Conservation (phyloP, 805 yeast genomes). For the Candida easanensis region DNA sequence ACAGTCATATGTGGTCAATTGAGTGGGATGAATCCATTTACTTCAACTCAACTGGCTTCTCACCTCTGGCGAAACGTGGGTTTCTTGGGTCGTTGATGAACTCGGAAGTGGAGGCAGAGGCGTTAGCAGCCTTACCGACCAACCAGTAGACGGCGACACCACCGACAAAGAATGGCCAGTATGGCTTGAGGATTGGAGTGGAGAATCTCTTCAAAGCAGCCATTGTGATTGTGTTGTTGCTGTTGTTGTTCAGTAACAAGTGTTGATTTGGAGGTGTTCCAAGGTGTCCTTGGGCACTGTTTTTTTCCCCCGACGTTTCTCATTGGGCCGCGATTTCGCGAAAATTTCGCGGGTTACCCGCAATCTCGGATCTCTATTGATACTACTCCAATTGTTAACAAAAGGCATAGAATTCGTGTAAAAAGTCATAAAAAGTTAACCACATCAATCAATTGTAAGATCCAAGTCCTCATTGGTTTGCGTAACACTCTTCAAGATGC, state of each 20-base stretch:
- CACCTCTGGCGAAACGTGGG: constrained; percentile 76
- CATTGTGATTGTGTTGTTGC: constrained; percentile 15
- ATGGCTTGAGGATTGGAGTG: constrained; percentile 53
- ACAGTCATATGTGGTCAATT: not conserved
- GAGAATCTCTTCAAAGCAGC: constrained; percentile 40
- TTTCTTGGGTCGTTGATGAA: constrained; percentile 94
- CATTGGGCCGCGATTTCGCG: not conserved
- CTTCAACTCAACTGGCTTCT: constrained; percentile 41
- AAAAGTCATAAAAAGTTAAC: no score
- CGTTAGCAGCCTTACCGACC: constrained; percentile 64
- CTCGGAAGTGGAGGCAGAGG: constrained; percentile 71
- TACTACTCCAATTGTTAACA: no score
- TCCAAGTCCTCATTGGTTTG: constrained; percentile 1
- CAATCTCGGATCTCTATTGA: no score
- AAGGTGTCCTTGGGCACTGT: not conserved
- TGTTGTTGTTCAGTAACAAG: not conserved
- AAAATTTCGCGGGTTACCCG: constrained; percentile 3
- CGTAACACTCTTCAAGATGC: not conserved
- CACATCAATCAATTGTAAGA: not conserved
- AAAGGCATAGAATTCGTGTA: no score
- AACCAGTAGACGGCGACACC: constrained; percentile 73
- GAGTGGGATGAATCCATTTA: constrained; percentile 1
- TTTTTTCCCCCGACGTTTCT: constrained; percentile 1
- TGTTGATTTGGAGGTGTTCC: not conserved
- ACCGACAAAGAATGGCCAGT: constrained; percentile 89